Conservation (phyloP, 768 basidiomycete genomes). For the Pulveroboletus sp. region DNA sequence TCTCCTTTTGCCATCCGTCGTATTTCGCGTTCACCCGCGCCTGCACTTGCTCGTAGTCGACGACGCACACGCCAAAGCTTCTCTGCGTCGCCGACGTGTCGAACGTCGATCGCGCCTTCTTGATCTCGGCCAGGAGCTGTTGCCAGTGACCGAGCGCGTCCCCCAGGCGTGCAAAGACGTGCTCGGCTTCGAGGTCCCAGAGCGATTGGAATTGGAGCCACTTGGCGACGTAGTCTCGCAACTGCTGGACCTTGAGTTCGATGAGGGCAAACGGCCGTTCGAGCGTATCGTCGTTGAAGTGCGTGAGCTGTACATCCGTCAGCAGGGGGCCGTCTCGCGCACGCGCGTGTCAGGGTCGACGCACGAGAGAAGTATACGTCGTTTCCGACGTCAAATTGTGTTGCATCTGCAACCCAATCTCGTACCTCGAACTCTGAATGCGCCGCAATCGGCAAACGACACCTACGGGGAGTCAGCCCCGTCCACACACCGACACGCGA, state of each 20-base stretch:
- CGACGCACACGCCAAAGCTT: constrained; percentile 87
- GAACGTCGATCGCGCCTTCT: constrained; percentile 92
- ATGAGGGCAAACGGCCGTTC: constrained; percentile 81
- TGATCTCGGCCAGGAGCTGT: constrained; percentile 93
- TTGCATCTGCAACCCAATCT: constrained; percentile 93
- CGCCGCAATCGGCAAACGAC: constrained; percentile 82
- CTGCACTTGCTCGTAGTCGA: constrained; percentile 98
- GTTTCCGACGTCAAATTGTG: constrained; percentile 58
- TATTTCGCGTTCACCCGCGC: constrained; percentile 97
- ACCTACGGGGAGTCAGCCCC: constrained; percentile 41
- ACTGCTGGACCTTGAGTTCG: constrained; percentile 81
- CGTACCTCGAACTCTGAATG: constrained; percentile 94
- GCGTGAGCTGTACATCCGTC: constrained; percentile 75
- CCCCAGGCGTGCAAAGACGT: constrained; percentile 92
- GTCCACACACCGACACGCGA: not conserved
- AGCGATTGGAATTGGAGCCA: constrained; percentile 99
- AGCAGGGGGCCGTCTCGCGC: too few relatives aligned
- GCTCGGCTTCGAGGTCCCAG: constrained; percentile 97
- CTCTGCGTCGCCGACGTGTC: constrained; percentile 94
- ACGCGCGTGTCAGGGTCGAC: constrained; percentile 8
- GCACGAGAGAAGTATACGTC: constrained; percentile 74
- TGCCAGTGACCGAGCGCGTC: constrained; percentile 95
- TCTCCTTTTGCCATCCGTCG: constrained; percentile 96
- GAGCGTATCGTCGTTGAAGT: constrained; percentile 68
- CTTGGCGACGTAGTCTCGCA: constrained; percentile 90